Percentiles rank a stretch among this genome's conserved stretches.
phyloP scores from a whole-genome alignment of 352 stramenopile genomes.

The Thalassiosira hispida region DNA sequence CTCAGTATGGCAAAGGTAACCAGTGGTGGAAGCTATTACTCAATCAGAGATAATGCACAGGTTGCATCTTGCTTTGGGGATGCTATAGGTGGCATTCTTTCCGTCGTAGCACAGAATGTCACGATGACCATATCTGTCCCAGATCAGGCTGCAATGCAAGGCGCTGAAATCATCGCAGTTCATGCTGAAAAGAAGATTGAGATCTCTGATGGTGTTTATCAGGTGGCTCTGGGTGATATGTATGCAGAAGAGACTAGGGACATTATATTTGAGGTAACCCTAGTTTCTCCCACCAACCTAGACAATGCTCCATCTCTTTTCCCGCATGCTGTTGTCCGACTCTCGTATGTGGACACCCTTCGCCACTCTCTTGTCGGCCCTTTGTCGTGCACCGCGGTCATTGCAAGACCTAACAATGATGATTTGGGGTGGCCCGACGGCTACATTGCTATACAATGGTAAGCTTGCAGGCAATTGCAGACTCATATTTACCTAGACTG shows the following conservation, averaged over 20 bases:
- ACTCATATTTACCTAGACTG: no score
- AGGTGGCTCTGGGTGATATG: constrained; percentile 63
- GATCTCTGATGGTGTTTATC: constrained; percentile 44
- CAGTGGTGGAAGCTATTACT: constrained; percentile 72
- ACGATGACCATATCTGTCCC: constrained; percentile 57
- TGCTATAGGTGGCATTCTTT: constrained; percentile 80
- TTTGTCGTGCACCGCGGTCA: constrained; percentile 24
- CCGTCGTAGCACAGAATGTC: constrained; percentile 81
- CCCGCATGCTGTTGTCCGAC: constrained; percentile 35
- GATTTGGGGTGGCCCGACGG: constrained; percentile 45
- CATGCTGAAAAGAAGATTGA: constrained; percentile 51
- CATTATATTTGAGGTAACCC: constrained; percentile 56
- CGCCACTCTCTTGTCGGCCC: constrained; percentile 39
- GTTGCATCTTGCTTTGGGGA: constrained; percentile 80
- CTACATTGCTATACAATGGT: constrained; percentile 51
- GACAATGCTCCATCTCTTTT: constrained; percentile 20
- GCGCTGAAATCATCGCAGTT: constrained; percentile 51
- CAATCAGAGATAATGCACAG: constrained; percentile 59
- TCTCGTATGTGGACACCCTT: constrained; percentile 59
- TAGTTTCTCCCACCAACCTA: constrained; percentile 29
- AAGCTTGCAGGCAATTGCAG: no score
- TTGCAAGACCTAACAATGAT: constrained; percentile 45
- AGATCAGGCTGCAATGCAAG: constrained; percentile 33
- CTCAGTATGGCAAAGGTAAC: constrained; percentile 61
- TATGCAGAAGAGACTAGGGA: constrained; percentile 64